Percentiles rank a stretch among this genome's conserved stretches.
Evolutionary conservation across 108 stramenopile species (phyloP).

Genomic region (Pinguiococcus pyrenoidosus): DNA sequence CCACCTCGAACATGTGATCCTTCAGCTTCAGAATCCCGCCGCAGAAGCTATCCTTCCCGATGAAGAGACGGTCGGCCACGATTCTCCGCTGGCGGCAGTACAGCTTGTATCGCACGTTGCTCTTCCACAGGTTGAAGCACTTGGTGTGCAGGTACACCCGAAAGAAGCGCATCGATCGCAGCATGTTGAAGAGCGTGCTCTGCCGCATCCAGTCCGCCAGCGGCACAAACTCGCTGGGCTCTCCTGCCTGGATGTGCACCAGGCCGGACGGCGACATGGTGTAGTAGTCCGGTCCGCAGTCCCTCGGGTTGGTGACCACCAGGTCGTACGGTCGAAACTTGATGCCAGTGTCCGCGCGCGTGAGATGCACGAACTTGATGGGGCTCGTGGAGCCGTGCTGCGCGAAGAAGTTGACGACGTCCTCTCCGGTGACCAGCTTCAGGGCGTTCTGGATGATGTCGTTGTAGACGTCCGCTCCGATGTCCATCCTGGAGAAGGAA

Average conservation of each 20-base stretch:
- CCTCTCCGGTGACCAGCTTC: no score
- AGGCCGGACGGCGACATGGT: conserved; percentile 43
- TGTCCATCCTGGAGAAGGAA: no score
- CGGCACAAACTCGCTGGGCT: conserved; percentile 42
- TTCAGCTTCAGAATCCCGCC: conserved; percentile 26
- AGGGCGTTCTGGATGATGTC: no score
- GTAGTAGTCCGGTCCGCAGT: conserved; percentile 31
- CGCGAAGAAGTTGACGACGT: conserved; percentile 48
- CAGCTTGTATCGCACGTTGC: conserved; percentile 34
- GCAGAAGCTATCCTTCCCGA: conserved; percentile 32
- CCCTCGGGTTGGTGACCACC: conserved; percentile 18
- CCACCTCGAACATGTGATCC: conserved; percentile 10
- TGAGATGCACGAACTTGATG: conserved; percentile 46
- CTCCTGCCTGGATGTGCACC: conserved; percentile 34
- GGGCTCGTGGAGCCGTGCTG: conserved; percentile 32
- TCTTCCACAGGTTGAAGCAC: conserved; percentile 33
- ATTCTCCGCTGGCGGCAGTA: conserved; percentile 30
- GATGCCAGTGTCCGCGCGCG: conserved; percentile 17
- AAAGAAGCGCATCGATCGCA: conserved; percentile 39
- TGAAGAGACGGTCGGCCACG: conserved; percentile 27
- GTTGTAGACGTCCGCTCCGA: no score
- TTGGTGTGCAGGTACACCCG: conserved; percentile 25
- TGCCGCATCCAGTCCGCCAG: conserved; percentile 46
- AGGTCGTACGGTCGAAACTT: conserved; percentile 40
- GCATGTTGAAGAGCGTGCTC: conserved; percentile 42